Base-by-base conservation (phyloP, 805 yeast genomes). In the Kazachstania kunashirensis region DNA sequence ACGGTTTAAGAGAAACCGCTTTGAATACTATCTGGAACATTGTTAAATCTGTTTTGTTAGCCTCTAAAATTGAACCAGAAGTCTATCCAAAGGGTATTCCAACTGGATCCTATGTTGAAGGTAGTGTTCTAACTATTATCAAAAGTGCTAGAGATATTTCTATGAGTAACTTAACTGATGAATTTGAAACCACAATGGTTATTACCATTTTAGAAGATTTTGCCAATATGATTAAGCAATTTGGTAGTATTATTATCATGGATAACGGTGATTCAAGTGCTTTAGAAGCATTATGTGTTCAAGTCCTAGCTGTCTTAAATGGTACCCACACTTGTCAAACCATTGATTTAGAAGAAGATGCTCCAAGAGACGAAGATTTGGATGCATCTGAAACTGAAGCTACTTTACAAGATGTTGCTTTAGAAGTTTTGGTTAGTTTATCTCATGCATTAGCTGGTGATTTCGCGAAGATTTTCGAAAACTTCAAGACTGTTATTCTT, bases 1-100 rank as follows among this genome's bases (percentile, higher is more conserved):
- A 84, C 42, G 96, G 95, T 53, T 75, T 88, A 67, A 77, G 95
- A 58, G 92, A 83, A 63, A 77, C 92, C 41, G 88, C 96, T 34
- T 64, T 89, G 57, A 66, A 71, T 34, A 73, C 89, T 29, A 65
- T 89, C 55, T 89, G 95, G 94, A 82, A 75, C 53, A 75, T 88
- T 49, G 79, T 77, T 39, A 72, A 71, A 50, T 78, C 94, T 26
- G 77, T 82, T 69, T 71, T 72, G 54, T 43, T 56, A 38, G 55
- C 64, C 16, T 70, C 75, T 36, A 63, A 69, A 31, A 39, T 62
- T 36, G 67, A 65, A 39, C 75, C 74, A 46, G 68, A 65, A 41
- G 60, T 67, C 39, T 73, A 68, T 42, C 84, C 84, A 53, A 70
- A 68, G 55, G 84, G 84, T 48, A 73, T 74, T 30, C 80, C 79